phyloP scores from a whole-genome alignment of 495 filamentous ascomycete genomes.

The Aspergillus egyptiacus region DNA sequence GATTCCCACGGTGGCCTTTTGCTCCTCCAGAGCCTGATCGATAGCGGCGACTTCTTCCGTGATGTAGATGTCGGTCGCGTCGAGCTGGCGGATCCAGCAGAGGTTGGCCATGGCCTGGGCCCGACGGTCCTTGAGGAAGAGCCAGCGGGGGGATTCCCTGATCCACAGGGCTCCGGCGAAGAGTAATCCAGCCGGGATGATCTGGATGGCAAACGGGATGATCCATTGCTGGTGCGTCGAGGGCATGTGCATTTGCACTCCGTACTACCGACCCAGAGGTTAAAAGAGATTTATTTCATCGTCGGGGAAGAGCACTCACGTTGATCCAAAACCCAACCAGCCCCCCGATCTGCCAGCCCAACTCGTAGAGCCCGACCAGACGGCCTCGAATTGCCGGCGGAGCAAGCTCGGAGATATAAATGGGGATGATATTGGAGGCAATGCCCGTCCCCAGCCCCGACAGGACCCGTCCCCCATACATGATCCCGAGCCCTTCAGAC shows the following conservation, averaged over 20 bases:
- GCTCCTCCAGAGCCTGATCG: constrained; percentile 53
- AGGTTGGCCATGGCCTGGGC: constrained; percentile 53
- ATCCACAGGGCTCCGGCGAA: constrained; percentile 44
- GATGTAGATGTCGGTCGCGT: constrained; percentile 55
- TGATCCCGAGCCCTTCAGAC: constrained; percentile 52
- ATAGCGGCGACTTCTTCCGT: constrained; percentile 59
- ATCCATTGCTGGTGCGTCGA: constrained; percentile 44
- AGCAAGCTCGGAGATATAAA: constrained; percentile 74
- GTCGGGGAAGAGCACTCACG: constrained; percentile 20
- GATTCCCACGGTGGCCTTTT: constrained; percentile 47
- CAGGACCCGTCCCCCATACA: constrained; percentile 65
- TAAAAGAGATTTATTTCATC: background rate
- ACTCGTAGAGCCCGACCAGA: constrained; percentile 68
- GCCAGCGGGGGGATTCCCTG: constrained; percentile 53
- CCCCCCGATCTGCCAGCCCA: constrained; percentile 68
- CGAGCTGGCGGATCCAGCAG: constrained; percentile 58
- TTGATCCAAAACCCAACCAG: constrained; percentile 73
- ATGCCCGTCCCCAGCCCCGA: constrained; percentile 71
- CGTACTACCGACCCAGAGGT: constrained; percentile 25
- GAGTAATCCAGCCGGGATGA: constrained; percentile 47
- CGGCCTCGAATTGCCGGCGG: constrained; percentile 74
- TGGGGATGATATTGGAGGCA: constrained; percentile 66
- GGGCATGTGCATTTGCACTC: constrained; percentile 30
- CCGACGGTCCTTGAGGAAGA: constrained; percentile 42
- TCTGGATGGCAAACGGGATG: constrained; percentile 51